Evolutionary conservation across 257 asterid genomes (phyloP).

Genomic region (Gentiana macrophylla): DNA sequence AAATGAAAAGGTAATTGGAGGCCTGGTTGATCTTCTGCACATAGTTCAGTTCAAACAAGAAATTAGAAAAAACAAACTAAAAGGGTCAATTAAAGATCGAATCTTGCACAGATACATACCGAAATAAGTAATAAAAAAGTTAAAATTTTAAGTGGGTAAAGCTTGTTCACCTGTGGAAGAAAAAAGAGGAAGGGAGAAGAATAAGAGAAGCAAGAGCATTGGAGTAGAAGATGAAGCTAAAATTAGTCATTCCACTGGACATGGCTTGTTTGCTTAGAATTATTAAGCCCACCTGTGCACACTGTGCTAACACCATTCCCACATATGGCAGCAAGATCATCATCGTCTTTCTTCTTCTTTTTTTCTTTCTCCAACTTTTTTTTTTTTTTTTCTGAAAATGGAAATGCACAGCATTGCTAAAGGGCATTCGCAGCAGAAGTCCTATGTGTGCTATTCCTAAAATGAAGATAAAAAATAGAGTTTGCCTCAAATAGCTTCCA

Average conservation of each 20-base stretch:
- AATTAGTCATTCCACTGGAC: conserved; percentile 78
- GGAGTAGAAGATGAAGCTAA: conserved; percentile 69
- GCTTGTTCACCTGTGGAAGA: conserved; percentile 43
- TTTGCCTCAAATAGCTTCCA: no score
- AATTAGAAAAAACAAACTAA: neutral
- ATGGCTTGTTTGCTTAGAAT: conserved; percentile 67
- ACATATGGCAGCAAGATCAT: conserved; percentile 44
- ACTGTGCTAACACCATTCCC: conserved; percentile 57
- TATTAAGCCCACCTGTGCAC: conserved; percentile 69
- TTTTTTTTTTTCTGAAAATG: neutral
- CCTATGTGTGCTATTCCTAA: no score
- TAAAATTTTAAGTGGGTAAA: neutral
- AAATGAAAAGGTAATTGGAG: conserved; percentile 42
- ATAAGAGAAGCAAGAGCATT: conserved; percentile 72
- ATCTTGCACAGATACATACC: neutral
- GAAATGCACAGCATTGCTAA: no score
- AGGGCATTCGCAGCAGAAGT: no score
- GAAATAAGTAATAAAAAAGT: neutral
- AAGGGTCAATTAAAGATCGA: neutral
- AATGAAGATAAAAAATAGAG: no score
- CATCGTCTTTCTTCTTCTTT: conserved; percentile 12
- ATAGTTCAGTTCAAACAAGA: conserved; percentile 2
- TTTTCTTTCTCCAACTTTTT: neutral
- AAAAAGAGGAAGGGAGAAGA: conserved; percentile 76
- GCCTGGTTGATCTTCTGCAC: conserved; percentile 55